Conservation (phyloP, 139 green algal species). For the Chlorokybus atmophyticus region DNA sequence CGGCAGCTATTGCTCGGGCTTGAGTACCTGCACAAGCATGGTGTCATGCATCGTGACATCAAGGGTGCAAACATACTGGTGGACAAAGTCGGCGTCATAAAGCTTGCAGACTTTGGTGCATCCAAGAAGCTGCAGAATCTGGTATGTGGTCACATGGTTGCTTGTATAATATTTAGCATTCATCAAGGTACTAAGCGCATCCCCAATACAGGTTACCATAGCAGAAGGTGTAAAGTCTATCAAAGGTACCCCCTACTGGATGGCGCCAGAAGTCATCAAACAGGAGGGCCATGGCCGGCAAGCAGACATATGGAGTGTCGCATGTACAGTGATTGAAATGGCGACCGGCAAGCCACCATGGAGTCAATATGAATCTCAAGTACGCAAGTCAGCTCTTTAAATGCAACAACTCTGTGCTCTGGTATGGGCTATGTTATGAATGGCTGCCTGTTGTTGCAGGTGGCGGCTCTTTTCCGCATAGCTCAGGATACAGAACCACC, state of each 20-base stretch:
- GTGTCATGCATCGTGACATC: conserved; percentile 87
- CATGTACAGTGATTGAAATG: too few species aligned
- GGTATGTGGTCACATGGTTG: conserved; percentile 32
- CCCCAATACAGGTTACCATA: conserved; percentile 36
- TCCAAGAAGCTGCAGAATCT: conserved; percentile 82
- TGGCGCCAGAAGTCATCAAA: conserved; percentile 95
- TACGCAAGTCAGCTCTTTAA: too few species aligned
- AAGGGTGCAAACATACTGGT: conserved; percentile 94
- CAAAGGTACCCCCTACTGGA: conserved; percentile 93
- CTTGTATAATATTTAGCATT: background rate
- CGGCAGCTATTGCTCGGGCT: conserved; percentile 63
- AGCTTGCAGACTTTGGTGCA: conserved; percentile 92
- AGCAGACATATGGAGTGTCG: too few species aligned
- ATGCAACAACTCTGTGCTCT: too few species aligned
- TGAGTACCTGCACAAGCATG: conserved; percentile 79
- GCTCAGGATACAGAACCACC: too few species aligned
- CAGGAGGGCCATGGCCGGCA: conserved; percentile 26
- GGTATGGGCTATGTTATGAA: too few species aligned
- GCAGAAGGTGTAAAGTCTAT: conserved; percentile 55
- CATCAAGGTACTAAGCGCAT: too few species aligned
- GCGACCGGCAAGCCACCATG: too few species aligned
- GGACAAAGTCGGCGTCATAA: conserved; percentile 70
- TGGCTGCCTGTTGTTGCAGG: too few species aligned
- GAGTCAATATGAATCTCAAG: too few species aligned
- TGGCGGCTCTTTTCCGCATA: too few species aligned